Conservation (phyloP, 495 filamentous ascomycete genomes). For the Trichoderma parareesei region DNA sequence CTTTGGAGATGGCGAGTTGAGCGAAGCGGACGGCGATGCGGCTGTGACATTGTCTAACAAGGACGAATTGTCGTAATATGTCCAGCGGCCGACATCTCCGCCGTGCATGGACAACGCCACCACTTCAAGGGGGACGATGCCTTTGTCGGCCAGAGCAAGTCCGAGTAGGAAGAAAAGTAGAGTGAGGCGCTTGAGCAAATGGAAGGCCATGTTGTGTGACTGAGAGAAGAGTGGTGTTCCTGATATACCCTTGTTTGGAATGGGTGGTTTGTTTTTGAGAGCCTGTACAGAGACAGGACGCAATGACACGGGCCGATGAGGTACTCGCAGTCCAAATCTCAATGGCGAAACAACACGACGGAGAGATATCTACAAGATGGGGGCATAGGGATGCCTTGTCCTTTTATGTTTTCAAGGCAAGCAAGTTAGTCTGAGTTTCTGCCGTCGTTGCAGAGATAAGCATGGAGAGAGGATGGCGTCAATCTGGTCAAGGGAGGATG, state of each 20-base stretch:
- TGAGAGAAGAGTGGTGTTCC: not conserved
- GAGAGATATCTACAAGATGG: not conserved
- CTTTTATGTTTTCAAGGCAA: not conserved
- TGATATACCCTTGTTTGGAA: too few species aligned
- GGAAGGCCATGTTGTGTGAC: not conserved
- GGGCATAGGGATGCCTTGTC: not conserved
- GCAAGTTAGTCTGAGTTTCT: not conserved
- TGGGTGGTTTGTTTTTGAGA: too few species aligned
- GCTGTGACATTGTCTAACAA: not conserved
- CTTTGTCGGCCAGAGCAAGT: not conserved
- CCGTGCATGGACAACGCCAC: not conserved
- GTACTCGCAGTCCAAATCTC: too few species aligned
- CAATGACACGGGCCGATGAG: too few species aligned
- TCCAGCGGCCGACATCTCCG: not conserved
- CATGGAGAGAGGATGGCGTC: not conserved
- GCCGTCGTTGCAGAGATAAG: not conserved
- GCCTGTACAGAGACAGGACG: too few species aligned
- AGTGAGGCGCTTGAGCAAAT: not conserved
- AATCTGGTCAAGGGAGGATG: not conserved
- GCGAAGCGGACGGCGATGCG: not conserved
- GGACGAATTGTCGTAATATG: not conserved
- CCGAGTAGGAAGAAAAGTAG: not conserved
- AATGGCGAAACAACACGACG: too few species aligned
- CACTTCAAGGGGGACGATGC: not conserved
- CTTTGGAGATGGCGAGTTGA: not conserved